These are phyloP conservation scores for Lecanosticta acicola DNA, from an alignment of 2,329 filamentous ascomycete species.

Conservation along the genomic window DNA sequence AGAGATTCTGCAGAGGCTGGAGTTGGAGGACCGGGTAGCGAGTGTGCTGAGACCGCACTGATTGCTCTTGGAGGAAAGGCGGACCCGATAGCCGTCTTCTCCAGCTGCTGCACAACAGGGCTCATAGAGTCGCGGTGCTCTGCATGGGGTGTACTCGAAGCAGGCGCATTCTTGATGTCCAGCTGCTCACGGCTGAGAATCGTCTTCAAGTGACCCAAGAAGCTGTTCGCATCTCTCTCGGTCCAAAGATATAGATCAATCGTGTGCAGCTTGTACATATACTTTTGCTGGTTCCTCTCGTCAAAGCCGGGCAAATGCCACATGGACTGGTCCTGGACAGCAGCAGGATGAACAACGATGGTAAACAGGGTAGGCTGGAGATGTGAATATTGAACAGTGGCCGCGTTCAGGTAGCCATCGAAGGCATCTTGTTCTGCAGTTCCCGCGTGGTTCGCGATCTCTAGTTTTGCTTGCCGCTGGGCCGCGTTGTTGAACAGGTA, in stretches of 20 bases:
- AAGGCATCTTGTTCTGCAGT: constrained; percentile 75
- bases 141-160: constrained; percentile 37
- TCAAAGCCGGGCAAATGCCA: constrained; percentile 74
- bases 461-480: constrained; percentile 62
- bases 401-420: constrained; percentile 56
- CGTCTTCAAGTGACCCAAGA: constrained; percentile 62
- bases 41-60: constrained; percentile 35
- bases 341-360: constrained; percentile 54
- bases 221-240: constrained; percentile 62
- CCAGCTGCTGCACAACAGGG: constrained; percentile 66
- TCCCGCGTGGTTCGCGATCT: constrained; percentile 69
- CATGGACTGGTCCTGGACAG: constrained; percentile 44
- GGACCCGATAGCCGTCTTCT: constrained; percentile 63
- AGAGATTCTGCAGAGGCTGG: constrained; percentile 22
- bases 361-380: constrained; percentile 68
- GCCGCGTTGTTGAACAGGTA: constrained; percentile 71
- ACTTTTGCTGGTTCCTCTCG: constrained; percentile 67
- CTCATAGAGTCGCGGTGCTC: constrained; percentile 53
- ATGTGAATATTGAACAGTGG: constrained; percentile 64
- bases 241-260: constrained; percentile 79
- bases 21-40: constrained; percentile 27
- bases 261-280: constrained; percentile 70
- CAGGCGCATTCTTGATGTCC: constrained; percentile 60
- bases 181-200: constrained; percentile 58
- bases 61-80: constrained; percentile 43